Conservation (phyloP, 1,284 basidiomycete species). For the Golubevia sp. region DNA sequence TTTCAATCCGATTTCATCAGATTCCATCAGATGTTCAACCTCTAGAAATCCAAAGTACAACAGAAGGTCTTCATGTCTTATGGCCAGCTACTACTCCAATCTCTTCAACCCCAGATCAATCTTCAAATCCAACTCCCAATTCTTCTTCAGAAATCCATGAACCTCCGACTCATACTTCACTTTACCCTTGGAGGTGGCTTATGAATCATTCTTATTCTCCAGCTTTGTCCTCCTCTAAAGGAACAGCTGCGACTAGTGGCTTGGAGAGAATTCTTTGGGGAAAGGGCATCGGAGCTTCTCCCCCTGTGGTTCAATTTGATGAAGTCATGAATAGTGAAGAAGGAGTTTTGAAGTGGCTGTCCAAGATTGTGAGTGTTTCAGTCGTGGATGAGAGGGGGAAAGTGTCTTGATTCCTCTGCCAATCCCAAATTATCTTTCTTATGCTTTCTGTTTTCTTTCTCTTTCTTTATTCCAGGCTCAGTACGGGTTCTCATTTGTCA, state of each 20-base stretch:
- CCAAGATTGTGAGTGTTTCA: slow-evolving; percentile 72
- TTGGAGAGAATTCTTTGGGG: slow-evolving; percentile 72
- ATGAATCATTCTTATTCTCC: slow-evolving; percentile 77
- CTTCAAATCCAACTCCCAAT: neutral
- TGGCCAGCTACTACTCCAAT: slow-evolving; percentile 1
- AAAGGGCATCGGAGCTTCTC: slow-evolving; percentile 73
- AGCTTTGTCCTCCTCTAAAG: slow-evolving; percentile 48
- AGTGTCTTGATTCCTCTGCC: slow-evolving; percentile 9
- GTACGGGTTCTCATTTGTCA: slow-evolving; percentile 87
- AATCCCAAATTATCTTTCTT: neutral
- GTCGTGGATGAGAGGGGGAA: neutral
- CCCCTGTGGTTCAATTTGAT: slow-evolving; percentile 76
- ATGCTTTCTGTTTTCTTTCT: neutral
- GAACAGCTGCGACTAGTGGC: slow-evolving; percentile 11
- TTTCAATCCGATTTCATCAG: slow-evolving; percentile 66
- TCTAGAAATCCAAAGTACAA: slow-evolving; percentile 68
- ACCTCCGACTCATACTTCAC: slow-evolving; percentile 68
- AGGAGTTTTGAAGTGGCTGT: slow-evolving; percentile 80
- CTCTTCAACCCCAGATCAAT: neutral
- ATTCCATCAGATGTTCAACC: slow-evolving; percentile 77
- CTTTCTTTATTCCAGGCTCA: slow-evolving; percentile 15
- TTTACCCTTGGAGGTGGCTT: slow-evolving; percentile 87
- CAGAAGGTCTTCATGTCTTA: slow-evolving; percentile 64
- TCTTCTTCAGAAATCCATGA: slow-evolving; percentile 1
- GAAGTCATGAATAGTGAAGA: slow-evolving; percentile 75